Conservation (phyloP, 331 rosid genomes). For the Phaseolus coccineus region DNA sequence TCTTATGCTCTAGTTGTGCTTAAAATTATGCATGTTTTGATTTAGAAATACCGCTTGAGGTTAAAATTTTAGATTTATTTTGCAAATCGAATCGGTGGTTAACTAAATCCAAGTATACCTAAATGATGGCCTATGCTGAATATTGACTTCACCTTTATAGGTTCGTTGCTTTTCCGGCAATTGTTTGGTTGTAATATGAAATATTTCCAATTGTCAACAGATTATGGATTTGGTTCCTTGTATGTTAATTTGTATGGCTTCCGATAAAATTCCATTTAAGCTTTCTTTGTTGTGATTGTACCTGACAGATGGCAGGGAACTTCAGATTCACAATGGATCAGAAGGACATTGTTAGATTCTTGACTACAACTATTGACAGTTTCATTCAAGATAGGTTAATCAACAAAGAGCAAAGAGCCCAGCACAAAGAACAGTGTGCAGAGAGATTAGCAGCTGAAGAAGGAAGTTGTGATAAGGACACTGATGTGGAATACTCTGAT, state of each 20-base stretch:
- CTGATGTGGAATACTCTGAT: slow-evolving; percentile 84
- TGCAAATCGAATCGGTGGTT: not conserved
- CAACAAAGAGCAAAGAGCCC: slow-evolving; percentile 70
- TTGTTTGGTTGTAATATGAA: slow-evolving; percentile 17
- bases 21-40: slow-evolving; percentile 5
- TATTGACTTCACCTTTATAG: not conserved
- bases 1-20: not conserved
- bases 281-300: slow-evolving; percentile 29
- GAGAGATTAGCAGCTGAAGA: slow-evolving; percentile 95
- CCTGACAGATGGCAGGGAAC: slow-evolving; percentile 56
- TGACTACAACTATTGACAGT: slow-evolving; percentile 64
- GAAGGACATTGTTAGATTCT: slow-evolving; percentile 65
- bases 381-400: slow-evolving; percentile 71
- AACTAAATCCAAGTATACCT: not conserved
- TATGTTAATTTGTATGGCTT: not conserved
- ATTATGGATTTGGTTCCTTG: slow-evolving; percentile 34
- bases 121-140: slow-evolving; percentile 1
- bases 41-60: slow-evolving; percentile 4
- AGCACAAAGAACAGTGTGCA: slow-evolving; percentile 87
- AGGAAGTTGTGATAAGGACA: slow-evolving; percentile 65
- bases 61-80: not conserved
- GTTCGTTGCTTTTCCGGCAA: not conserved
- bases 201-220: not conserved
- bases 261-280: not conserved
- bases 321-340: slow-evolving; percentile 74